phyloP scores from a whole-genome alignment of 176 grass and related monocot species.

The Triticum timopheevii region DNA sequence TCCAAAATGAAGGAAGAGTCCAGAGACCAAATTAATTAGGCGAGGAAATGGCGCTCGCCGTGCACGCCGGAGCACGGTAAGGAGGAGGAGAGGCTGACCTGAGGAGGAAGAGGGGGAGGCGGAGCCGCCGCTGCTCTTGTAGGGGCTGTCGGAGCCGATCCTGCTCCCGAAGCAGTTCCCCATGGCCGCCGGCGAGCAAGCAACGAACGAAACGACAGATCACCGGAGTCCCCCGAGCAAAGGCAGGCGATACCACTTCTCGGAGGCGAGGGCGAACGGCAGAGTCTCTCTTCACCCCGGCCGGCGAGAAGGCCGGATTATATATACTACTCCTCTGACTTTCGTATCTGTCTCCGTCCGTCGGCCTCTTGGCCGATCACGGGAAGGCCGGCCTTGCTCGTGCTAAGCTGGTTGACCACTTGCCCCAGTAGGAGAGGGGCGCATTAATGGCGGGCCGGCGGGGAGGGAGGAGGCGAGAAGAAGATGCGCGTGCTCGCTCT shows the following conservation, averaged over 20 bases:
- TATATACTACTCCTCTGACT: neutral
- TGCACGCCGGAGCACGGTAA: neutral
- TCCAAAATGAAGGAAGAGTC: neutral
- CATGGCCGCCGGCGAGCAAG: constrained; percentile 26
- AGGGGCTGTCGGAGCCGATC: constrained; percentile 36
- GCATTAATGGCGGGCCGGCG: constrained; percentile 12
- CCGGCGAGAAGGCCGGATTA: neutral
- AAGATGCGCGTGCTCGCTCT: neutral
- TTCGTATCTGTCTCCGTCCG: neutral
- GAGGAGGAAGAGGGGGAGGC: constrained; percentile 18
- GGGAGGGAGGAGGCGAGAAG: neutral
- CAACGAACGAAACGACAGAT: too few species aligned
- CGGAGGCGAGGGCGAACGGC: neutral
- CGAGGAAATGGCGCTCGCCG: neutral
- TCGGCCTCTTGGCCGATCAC: neutral
- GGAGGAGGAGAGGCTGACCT: constrained; percentile 27
- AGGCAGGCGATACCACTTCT: too few species aligned
- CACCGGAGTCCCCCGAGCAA: too few species aligned
- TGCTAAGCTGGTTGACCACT: neutral
- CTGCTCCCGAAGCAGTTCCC: constrained; percentile 59
- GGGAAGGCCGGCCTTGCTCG: neutral
- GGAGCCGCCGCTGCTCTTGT: neutral
- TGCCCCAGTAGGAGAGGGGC: neutral
- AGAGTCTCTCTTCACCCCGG: neutral
- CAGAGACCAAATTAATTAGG: neutral